Conservation (phyloP, 495 filamentous ascomycete genomes). For the Penicillium ucsense region DNA sequence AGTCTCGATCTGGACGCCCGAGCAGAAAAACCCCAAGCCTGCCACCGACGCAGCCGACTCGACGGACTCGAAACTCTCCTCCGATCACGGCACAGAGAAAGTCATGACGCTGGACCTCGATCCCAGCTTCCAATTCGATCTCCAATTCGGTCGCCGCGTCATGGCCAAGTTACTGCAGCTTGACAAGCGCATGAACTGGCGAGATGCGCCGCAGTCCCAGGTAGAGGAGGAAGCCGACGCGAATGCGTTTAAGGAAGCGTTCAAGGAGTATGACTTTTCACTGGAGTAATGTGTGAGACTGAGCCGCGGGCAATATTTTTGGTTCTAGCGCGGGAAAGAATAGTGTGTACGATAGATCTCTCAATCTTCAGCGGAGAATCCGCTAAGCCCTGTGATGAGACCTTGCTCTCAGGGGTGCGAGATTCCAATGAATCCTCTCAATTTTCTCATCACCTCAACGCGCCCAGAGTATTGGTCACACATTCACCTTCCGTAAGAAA, state of each 20-base stretch:
- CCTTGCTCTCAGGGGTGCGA: too few species aligned
- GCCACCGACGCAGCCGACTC: background rate
- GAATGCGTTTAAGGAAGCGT: slow-evolving; percentile 73
- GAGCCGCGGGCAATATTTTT: background rate
- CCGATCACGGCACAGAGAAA: slow-evolving; percentile 24
- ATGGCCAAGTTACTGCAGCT: slow-evolving; percentile 78
- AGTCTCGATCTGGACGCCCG: slow-evolving; percentile 62
- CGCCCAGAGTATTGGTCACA: too few species aligned
- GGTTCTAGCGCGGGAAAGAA: too few species aligned
- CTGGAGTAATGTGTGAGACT: slow-evolving; percentile 18
- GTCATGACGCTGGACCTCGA: slow-evolving; percentile 43
- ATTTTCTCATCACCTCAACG: too few species aligned
- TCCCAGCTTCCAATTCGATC: slow-evolving; percentile 46
- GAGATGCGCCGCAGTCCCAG: slow-evolving; percentile 65
- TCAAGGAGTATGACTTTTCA: slow-evolving; percentile 76
- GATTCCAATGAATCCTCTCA: too few species aligned
- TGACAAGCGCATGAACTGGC: slow-evolving; percentile 68
- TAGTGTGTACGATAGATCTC: too few species aligned
- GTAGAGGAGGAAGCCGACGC: slow-evolving; percentile 73
- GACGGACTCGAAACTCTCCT: background rate
- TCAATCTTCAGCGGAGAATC: background rate
- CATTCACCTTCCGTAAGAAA: too few species aligned
- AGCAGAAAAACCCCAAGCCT: background rate
- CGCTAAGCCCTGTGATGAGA: background rate
- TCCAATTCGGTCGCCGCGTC: slow-evolving; percentile 65